phyloP scores from a whole-genome alignment of 441 rosid genomes.

The Erodium trifolium region DNA sequence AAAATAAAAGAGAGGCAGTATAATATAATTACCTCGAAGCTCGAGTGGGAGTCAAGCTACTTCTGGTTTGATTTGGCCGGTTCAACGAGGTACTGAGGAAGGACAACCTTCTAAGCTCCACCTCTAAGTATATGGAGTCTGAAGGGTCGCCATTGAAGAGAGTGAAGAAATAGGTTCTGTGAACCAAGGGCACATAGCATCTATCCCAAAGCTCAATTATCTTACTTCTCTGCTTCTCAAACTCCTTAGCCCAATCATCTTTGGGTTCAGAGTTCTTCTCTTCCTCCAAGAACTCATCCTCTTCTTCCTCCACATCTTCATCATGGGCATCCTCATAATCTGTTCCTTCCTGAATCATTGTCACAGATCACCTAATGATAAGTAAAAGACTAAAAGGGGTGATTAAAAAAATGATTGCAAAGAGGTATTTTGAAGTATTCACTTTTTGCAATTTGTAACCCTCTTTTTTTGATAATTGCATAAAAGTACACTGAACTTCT shows the following conservation, averaged over 20 bases:
- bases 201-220: slow-evolving; percentile 74
- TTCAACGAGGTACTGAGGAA: slow-evolving; percentile 53
- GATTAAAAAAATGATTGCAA: no score
- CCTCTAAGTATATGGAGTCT: slow-evolving; percentile 83
- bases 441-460: no score
- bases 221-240: slow-evolving; percentile 52
- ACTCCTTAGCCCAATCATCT: slow-evolving; percentile 49
- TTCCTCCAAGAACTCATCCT: slow-evolving; percentile 37
- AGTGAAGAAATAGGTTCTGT: slow-evolving; percentile 77
- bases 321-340: slow-evolving; percentile 3
- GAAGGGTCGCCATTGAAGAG: slow-evolving; percentile 68
- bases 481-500: no score
- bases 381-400: no score
- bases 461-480: no score
- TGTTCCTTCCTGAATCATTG: not conserved
- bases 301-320: slow-evolving; percentile 9
- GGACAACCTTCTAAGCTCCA: slow-evolving; percentile 63
- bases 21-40: slow-evolving; percentile 44
- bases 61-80: slow-evolving; percentile 35
- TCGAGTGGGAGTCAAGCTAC: slow-evolving; percentile 41
- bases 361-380: no score
- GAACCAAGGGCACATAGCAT: slow-evolving; percentile 71
- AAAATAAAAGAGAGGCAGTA: no score
- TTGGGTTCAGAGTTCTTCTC: slow-evolving; percentile 41
- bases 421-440: no score